Evolutionary conservation across 768 basidiomycete genomes (phyloP).

Genomic region (Ramaria rubella): DNA sequence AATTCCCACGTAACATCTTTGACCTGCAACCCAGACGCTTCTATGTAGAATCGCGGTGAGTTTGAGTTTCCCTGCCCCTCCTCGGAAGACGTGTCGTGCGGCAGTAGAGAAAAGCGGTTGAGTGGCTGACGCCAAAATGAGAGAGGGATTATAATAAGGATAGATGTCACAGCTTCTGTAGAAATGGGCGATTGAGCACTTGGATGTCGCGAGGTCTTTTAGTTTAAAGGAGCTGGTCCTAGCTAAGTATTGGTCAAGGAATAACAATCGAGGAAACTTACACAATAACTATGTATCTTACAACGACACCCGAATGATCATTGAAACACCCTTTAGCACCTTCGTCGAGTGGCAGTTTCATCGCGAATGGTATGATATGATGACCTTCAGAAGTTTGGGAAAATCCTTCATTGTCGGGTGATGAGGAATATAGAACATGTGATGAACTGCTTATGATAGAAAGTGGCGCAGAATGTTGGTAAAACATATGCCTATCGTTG

Average conservation of each 20-base stretch:
- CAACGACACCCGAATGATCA: constrained; percentile 49
- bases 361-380: constrained; percentile 64
- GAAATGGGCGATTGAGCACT: constrained; percentile 80
- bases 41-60: constrained; percentile 66
- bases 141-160: constrained; percentile 61
- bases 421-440: constrained; percentile 37
- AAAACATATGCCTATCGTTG: constrained; percentile 70
- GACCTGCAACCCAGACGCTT: constrained; percentile 75
- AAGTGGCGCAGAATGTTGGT: constrained; percentile 59
- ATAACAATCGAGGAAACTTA: constrained; percentile 31
- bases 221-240: constrained; percentile 61
- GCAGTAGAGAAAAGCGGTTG: constrained; percentile 53
- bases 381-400: constrained; percentile 55
- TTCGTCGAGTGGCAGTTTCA: constrained; percentile 55
- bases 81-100: constrained; percentile 51
- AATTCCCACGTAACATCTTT: constrained; percentile 63
- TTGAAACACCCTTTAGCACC: constrained; percentile 52
- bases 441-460: constrained; percentile 42
- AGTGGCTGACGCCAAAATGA: constrained; percentile 53
- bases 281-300: constrained; percentile 79
- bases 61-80: constrained; percentile 57
- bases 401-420: constrained; percentile 56
- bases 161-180: constrained; percentile 78
- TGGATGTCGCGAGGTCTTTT: constrained; percentile 52
- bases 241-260: constrained; percentile 1